phyloP scores from a whole-genome alignment of 306 rosid species.

The Cicer judaicum region DNA sequence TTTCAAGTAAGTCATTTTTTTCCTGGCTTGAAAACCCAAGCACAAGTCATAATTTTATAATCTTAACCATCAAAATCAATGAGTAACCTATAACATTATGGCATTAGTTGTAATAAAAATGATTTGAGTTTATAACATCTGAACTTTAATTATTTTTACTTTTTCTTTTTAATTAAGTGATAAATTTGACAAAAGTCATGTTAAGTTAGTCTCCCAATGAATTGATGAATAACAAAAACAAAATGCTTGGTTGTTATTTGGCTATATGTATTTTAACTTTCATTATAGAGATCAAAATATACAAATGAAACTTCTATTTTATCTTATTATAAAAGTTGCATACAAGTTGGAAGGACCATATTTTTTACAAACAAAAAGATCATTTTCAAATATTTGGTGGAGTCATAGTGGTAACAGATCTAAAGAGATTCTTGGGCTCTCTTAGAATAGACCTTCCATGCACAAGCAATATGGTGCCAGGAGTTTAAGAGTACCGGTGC shows the following conservation, averaged over 20 bases:
- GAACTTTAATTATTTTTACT: not conserved
- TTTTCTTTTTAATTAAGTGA: not conserved
- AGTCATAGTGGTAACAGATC: too few species aligned
- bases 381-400: slow-evolving; percentile 35
- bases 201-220: slow-evolving; percentile 34
- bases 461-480: too few species aligned
- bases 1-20: too few species aligned
- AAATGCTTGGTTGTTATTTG: slow-evolving; percentile 56
- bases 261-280: slow-evolving; percentile 48
- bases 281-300: slow-evolving; percentile 39
- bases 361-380: slow-evolving; percentile 31
- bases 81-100: not conserved
- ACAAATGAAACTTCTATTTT: slow-evolving; percentile 82
- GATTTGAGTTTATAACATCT: slow-evolving; percentile 23
- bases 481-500: too few species aligned
- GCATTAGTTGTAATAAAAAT: slow-evolving; percentile 10
- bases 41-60: too few species aligned
- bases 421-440: too few species aligned
- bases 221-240: slow-evolving; percentile 51
- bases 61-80: too few species aligned
- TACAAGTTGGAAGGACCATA: slow-evolving; percentile 14
- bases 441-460: too few species aligned
- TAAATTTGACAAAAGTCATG: slow-evolving; percentile 26
- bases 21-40: too few species aligned
- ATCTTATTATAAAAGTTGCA: slow-evolving; percentile 61